phyloP scores from a whole-genome alignment of 192 early-diverging fungal genomes.

The Coemansia sp. region DNA sequence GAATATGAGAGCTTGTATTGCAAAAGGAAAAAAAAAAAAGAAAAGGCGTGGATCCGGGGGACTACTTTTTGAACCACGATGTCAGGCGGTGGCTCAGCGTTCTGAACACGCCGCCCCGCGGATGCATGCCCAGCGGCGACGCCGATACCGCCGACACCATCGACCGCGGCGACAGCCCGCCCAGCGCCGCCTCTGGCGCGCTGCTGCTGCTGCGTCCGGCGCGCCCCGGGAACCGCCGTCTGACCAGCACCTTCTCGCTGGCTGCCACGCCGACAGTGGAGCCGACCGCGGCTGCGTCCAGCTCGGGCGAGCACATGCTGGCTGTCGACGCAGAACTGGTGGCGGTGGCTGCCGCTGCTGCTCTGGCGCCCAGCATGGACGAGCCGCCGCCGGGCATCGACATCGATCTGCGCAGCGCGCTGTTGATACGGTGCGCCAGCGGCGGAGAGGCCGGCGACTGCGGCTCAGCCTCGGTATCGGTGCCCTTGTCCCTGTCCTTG shows the following conservation, averaged over 20 bases:
- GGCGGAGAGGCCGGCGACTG: constrained; percentile 12
- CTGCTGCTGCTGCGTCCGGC: constrained; percentile 10
- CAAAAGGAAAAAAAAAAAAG: constrained; percentile 1
- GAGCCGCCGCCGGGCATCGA: constrained; percentile 37
- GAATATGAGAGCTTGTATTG: not conserved
- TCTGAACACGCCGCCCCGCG: constrained; percentile 28
- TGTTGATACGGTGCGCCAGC: constrained; percentile 19
- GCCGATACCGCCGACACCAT: constrained; percentile 43
- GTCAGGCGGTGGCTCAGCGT: constrained; percentile 33
- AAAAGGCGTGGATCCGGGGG: constrained; percentile 1
- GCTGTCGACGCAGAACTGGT: constrained; percentile 3
- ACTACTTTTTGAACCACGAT: constrained; percentile 49
- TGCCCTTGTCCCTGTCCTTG: not conserved
- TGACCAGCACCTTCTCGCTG: constrained; percentile 25
- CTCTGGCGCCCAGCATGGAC: not conserved
- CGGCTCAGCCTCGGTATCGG: not conserved
- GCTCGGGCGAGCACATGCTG: constrained; percentile 13
- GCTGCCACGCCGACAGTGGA: constrained; percentile 23
- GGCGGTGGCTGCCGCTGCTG: constrained; percentile 3
- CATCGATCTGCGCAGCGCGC: constrained; percentile 38
- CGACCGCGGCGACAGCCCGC: constrained; percentile 35
- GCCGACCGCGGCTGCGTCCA: constrained; percentile 1
- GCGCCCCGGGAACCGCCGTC: constrained; percentile 16
- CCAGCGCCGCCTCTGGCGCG: constrained; percentile 6
- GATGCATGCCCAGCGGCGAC: constrained; percentile 22